Evolutionary conservation across 257 asterid species (phyloP).

Genomic region (Parsonsia alboflavescens): DNA sequence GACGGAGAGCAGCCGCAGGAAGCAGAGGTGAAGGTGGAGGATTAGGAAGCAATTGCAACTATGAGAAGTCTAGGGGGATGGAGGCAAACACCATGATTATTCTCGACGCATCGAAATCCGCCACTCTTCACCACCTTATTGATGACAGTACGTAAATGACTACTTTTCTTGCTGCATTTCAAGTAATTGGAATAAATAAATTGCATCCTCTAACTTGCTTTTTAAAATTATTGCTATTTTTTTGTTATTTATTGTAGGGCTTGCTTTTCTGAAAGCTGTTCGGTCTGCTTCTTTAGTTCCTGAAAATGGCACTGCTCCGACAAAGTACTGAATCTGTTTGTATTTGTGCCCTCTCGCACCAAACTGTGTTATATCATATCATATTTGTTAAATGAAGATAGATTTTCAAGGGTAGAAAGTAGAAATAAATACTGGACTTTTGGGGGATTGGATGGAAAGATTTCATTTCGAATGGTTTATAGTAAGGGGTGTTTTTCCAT

Average conservation of each 20-base stretch:
- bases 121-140: constrained; percentile 44
- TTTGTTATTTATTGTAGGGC: constrained; percentile 37
- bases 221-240: background rate
- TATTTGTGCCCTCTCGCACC: background rate
- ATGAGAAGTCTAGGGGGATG: constrained; percentile 32
- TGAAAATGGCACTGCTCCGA: constrained; percentile 55
- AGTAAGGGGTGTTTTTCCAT: background rate
- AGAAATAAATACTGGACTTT: background rate
- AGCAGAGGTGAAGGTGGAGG: constrained; percentile 27
- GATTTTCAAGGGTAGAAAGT: background rate
- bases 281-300: constrained; percentile 72
- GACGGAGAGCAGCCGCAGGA: background rate
- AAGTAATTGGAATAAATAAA: background rate
- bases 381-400: no score
- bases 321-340: constrained; percentile 35
- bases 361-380: background rate
- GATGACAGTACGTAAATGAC: constrained; percentile 53
- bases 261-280: constrained; percentile 83
- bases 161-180: background rate
- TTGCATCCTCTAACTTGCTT: background rate
- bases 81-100: constrained; percentile 88
- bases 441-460: background rate
- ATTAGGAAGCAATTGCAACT: constrained; percentile 11
- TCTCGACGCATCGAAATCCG: constrained; percentile 62
- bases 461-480: background rate